Percentiles rank a stretch among this genome's conserved stretches.
These are phyloP conservation scores for Fusarium miscanthi DNA, from an alignment of 2,329 filamentous ascomycete species.

Conservation along the genomic window DNA sequence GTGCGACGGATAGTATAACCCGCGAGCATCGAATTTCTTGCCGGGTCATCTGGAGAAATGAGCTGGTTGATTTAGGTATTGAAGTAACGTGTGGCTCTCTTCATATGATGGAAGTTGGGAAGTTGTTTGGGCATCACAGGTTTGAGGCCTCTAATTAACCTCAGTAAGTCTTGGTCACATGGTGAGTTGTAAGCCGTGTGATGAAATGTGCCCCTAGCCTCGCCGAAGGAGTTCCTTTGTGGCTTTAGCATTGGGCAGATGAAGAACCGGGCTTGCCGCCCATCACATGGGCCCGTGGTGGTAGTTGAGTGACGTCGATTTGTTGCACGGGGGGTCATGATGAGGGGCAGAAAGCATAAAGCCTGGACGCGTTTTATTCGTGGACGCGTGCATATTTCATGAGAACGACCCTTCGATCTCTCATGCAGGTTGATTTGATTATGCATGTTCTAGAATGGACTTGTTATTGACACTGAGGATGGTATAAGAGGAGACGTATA, in stretches of 20 bases:
- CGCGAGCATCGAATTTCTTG: slow-evolving; percentile 1
- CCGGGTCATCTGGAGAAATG: neutral
- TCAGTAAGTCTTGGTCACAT: neutral
- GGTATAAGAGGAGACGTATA: neutral
- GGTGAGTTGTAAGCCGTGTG: neutral
- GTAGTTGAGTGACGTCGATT: slow-evolving; percentile 31
- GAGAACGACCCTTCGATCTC: slow-evolving; percentile 1
- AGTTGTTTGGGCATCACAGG: neutral
- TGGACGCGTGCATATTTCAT: slow-evolving; percentile 5
- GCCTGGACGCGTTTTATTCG: neutral
- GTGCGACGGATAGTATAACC: slow-evolving; percentile 5
- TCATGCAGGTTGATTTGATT: neutral
- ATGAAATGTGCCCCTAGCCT: neutral
- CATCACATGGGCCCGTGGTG: slow-evolving; percentile 34
- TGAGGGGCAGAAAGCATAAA: slow-evolving; percentile 14
- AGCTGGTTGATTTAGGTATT: neutral
- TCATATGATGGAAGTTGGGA: neutral
- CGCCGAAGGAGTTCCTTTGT: slow-evolving; percentile 1
- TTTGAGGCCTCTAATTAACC: neutral
- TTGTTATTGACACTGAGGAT: neutral
- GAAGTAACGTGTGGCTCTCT: neutral
- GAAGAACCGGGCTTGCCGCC: slow-evolving; percentile 36
- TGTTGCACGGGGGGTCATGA: slow-evolving; percentile 23
- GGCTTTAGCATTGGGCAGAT: slow-evolving; percentile 13
- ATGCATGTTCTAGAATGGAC: slow-evolving; percentile 4